Conservation (phyloP, 495 filamentous ascomycete species). For the Podospora didyma region DNA sequence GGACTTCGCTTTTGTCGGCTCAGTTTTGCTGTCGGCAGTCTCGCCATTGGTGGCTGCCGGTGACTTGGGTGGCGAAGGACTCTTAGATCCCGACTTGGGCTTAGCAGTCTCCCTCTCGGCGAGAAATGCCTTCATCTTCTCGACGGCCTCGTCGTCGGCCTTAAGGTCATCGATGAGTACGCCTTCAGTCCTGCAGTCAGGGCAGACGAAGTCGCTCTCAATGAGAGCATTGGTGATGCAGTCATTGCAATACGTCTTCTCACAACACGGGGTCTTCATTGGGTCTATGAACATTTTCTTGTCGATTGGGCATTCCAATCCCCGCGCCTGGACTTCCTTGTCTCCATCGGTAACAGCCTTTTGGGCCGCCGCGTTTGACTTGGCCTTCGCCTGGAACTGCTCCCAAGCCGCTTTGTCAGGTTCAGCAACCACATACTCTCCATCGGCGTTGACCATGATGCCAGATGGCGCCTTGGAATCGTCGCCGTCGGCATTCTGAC, state of each 20-base stretch:
- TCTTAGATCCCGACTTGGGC: constrained; percentile 40
- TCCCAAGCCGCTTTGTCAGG: constrained; percentile 95
- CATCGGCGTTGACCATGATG: constrained; percentile 95
- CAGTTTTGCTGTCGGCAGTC: constrained; percentile 14
- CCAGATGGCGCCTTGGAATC: constrained; percentile 74
- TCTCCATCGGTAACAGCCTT: constrained; percentile 64
- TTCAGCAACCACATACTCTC: constrained; percentile 92
- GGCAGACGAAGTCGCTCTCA: constrained; percentile 95
- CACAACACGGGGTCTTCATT: constrained; percentile 96
- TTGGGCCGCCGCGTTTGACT: constrained; percentile 74
- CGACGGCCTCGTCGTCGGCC: constrained; percentile 68
- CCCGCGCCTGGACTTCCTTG: constrained; percentile 76
- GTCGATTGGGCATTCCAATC: constrained; percentile 90
- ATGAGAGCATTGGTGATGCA: constrained; percentile 97
- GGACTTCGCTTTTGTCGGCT: constrained; percentile 26
- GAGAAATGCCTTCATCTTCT: constrained; percentile 76
- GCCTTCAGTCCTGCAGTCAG: constrained; percentile 82
- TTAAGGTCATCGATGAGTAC: constrained; percentile 89
- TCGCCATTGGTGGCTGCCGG: constrained; percentile 20
- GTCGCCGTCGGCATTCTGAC: constrained; percentile 67
- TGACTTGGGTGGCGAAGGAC: constrained; percentile 29
- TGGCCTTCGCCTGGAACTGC: constrained; percentile 88
- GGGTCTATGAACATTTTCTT: constrained; percentile 95
- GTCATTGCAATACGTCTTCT: constrained; percentile 96
- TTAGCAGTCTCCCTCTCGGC: constrained; percentile 63